Evolutionary conservation across 2,329 filamentous ascomycete species (phyloP).

Genomic region (Pseudopyricularia cyperi): DNA sequence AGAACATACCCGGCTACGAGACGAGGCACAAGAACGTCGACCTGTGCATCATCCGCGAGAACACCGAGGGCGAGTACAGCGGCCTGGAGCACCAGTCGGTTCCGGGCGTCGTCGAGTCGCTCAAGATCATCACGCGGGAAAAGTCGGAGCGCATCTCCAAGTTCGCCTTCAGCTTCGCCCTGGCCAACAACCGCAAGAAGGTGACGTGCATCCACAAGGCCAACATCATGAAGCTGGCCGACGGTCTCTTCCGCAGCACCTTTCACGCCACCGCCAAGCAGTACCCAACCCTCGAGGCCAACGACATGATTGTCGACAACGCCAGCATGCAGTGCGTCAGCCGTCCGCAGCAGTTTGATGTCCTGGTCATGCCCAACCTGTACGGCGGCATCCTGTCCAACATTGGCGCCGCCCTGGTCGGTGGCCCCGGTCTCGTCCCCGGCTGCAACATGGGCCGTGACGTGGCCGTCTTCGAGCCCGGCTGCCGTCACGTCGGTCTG

Average conservation of each 20-base stretch:
- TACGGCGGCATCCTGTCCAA: constrained; percentile 99
- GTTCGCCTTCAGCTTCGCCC: constrained; percentile 94
- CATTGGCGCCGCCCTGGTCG: constrained; percentile 93
- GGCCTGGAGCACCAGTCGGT: constrained; percentile 98
- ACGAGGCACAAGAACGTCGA: constrained; percentile 96
- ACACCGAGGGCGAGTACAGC: constrained; percentile 99
- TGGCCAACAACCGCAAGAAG: constrained; percentile 98
- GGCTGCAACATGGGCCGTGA: constrained; percentile 99
- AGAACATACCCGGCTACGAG: constrained; percentile 98
- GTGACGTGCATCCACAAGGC: constrained; percentile 99
- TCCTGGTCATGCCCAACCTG: constrained; percentile 99
- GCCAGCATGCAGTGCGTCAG: constrained; percentile 99
- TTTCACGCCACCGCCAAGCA: constrained; percentile 89
- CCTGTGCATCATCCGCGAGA: constrained; percentile 98
- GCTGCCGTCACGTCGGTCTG: constrained; percentile 96
- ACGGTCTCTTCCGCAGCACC: constrained; percentile 96
- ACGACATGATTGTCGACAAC: constrained; percentile 99
- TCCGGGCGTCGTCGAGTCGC: constrained; percentile 88
- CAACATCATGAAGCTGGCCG: constrained; percentile 99
- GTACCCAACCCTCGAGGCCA: constrained; percentile 88
- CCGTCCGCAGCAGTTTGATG: constrained; percentile 93
- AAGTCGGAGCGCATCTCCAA: constrained; percentile 99
- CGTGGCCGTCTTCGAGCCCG: constrained; percentile 95
- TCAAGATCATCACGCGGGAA: constrained; percentile 98
- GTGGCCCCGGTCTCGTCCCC: constrained; percentile 90